Evolutionary conservation across 768 basidiomycete species (phyloP), one percentile per base, ranked within the genome.

Genomic region (Leccinum broughii): DNA sequence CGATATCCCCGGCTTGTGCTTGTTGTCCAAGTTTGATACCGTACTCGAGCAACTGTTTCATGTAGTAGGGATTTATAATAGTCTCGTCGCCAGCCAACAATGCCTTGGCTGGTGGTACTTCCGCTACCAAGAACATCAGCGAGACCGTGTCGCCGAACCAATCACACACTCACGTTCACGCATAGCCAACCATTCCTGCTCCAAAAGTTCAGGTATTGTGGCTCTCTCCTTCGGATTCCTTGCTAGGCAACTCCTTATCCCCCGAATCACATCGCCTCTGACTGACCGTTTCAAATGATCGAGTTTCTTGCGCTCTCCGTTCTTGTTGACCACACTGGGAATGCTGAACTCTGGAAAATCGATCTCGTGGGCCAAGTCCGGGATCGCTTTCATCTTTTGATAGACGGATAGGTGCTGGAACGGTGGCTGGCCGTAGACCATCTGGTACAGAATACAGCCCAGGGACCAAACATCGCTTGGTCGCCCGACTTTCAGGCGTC

Each of bases 401-500:
- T 85, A 85, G 39, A 95, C 82, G 5, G 85, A 84, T 20, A 96
- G 82, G 63, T 90, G 87, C 41, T 91, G 86, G 80, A 98, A 99
- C 2, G 96, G 96, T 1, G 94, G 90, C 20, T 86, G 85, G 17
- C 96, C 94, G 68, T 98, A 98, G 11, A 98, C 84, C 94, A 99
- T 98, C 70, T 99, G 96, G 76, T 99, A 98, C 34, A 98, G 81
- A 69, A 99, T 99, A 74, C 94, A 96, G 2, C 96, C 96, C 2
- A 99, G 80, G 3, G 95, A 97, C 96, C 96, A 99, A 46, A 99
- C 93, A 72, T 99, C 96, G 56, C 92, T 94, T 0, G 95, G 87
- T 24, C 95, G 89, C 4, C 96, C 97, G 55, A 98, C 94, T 80
- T 96, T 97, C 59, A 96, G 84, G 26, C 93, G 84, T 13, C 90